Evolutionary conservation across 768 basidiomycete species (phyloP), one percentile per base, ranked within the genome.

Genomic region (Suillus placidus): DNA sequence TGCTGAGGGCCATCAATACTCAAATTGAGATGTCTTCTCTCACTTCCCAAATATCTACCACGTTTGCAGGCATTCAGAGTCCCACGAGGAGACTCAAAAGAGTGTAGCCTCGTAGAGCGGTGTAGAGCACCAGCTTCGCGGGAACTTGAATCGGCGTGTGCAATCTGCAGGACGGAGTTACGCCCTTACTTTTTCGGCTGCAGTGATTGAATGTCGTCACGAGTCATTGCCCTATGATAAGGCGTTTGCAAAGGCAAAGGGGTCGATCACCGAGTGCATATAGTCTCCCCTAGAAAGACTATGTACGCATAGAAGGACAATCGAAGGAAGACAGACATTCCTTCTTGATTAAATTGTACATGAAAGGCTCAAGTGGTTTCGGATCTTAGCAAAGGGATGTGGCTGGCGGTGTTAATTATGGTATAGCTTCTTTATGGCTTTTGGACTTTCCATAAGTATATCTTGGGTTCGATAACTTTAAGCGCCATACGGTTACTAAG

Each of bases 191-290:
- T 57, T 34, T 37, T 58, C 23, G 23, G 23, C 23, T 23, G 14
- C 30, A 26, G 26, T 20, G 12, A 60, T 60, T 60, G 58, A 10
- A 60, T 42, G 12, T 55, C 20, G 54, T 55, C 54, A 35, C 13
- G n/a, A 37, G 20, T n/a, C 34, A 7, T 35, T 35, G 12, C 37
- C 16, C 23, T 26, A 26, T 26, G 26, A 26, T 58, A 14, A 56
- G 26, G 38, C 38, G 57, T 60, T 58, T 60, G 26, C 26, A 42
- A 32, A 60, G 38, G 38, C 57, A 58, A 58, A 58, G 58, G 58
- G 58, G 40, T 60, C 40, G 18, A 60, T 20, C 34, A 35, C 54
- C 7, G 16, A 52, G 23, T 51, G 30, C 12, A 55, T 20, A n/a
- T 6, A 51, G 52, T 54, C 20, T 55, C 54, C 54, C 54, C 32